These are phyloP conservation scores for Zangia roseola DNA, from an alignment of 768 basidiomycete species.

Conservation along the genomic window DNA sequence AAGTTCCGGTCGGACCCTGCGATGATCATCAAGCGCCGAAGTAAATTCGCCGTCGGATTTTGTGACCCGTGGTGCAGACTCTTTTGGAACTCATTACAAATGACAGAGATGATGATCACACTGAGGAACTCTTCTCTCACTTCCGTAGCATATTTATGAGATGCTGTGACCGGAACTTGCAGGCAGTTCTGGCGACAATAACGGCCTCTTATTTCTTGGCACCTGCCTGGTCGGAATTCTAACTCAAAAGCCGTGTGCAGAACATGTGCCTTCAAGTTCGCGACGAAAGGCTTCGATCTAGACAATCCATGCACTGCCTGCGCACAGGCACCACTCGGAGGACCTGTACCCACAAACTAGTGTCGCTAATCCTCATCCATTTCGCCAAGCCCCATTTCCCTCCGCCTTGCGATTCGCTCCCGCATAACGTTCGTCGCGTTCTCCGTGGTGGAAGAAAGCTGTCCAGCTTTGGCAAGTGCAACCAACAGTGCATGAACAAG, in stretches of 20 bases:
- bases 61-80: neutral
- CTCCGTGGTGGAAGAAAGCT: slow-evolving; percentile 51
- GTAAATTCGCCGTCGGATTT: too few species aligned
- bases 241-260: neutral
- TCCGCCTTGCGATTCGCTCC: slow-evolving; percentile 41
- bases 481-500: slow-evolving; percentile 72
- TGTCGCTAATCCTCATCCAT: slow-evolving; percentile 42
- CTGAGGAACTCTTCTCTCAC: neutral
- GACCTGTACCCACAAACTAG: slow-evolving; percentile 2
- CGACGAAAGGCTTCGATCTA: neutral
- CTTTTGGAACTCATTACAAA: neutral
- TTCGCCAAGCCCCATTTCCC: slow-evolving; percentile 37
- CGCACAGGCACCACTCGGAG: neutral
- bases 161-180: slow-evolving; percentile 12
- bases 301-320: too few species aligned
- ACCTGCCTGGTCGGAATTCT: slow-evolving; percentile 6
- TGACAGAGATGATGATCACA: too few species aligned
- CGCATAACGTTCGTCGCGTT: slow-evolving; percentile 44
- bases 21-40: too few species aligned
- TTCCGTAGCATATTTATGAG: slow-evolving; percentile 8
- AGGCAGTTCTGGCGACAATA: neutral
- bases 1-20: too few species aligned
- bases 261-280: slow-evolving; percentile 9
- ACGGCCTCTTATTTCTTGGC: neutral
- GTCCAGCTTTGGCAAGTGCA: slow-evolving; percentile 70